A percentile compares a stretch with the other conserved stretches of the same genome.
Conservation (phyloP, 768 basidiomycete genomes). For the Xanthoconium stramineum region DNA sequence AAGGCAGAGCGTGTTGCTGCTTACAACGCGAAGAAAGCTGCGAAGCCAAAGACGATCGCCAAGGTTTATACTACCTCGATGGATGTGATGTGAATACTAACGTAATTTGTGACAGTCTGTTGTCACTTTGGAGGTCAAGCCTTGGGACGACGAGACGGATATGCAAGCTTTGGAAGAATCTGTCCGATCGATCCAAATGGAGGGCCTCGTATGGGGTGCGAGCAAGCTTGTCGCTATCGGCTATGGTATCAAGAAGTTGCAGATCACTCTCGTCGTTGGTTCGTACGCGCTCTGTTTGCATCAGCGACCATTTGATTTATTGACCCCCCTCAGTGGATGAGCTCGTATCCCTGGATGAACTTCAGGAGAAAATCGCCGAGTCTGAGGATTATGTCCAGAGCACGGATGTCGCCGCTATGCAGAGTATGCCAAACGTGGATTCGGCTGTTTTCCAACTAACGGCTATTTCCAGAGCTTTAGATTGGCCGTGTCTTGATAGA, state of each 20-base stretch:
- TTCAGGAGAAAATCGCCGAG: conserved; percentile 86
- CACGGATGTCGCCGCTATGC: conserved; percentile 90
- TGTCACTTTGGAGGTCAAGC: conserved; percentile 97
- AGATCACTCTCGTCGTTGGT: conserved; percentile 61
- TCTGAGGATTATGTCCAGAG: conserved; percentile 91
- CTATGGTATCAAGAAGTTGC: conserved; percentile 93
- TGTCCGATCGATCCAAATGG: conserved; percentile 83
- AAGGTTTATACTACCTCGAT: conserved; percentile 53
- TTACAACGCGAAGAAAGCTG: conserved; percentile 91
- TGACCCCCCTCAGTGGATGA: conserved; percentile 73
- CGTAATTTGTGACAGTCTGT: conserved; percentile 69
- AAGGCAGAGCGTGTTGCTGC: conserved; percentile 92
- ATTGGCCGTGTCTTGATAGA: background rate
- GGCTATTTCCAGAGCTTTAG: conserved; percentile 22
- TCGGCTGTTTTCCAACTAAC: background rate
- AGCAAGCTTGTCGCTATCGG: conserved; percentile 92
- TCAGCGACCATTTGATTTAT: background rate
- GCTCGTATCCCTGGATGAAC: conserved; percentile 85
- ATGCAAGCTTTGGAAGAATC: conserved; percentile 81
- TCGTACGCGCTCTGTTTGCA: conserved; percentile 17
- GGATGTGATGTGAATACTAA: conserved; percentile 8
- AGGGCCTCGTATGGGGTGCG: conserved; percentile 94
- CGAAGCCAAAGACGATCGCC: conserved; percentile 81
- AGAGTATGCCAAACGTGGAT: conserved; percentile 49
- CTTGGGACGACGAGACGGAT: conserved; percentile 99